Conservation (phyloP, 495 filamentous ascomycete genomes). For the Penicillium antarcticum region DNA sequence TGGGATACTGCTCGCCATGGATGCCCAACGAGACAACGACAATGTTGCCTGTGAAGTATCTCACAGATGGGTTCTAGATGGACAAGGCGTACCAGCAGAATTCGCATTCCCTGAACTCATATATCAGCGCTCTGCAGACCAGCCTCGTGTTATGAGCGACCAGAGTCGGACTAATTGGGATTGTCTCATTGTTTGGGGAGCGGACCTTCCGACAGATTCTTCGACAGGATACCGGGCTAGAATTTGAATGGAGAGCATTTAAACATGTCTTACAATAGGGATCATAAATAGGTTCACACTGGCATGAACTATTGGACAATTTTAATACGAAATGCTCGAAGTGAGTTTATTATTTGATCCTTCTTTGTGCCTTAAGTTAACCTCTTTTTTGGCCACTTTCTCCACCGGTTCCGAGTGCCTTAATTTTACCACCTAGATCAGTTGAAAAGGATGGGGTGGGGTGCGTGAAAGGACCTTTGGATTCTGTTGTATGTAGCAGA, state of each 20-base stretch:
- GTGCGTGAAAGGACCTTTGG: too few species aligned
- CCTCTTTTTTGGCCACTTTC: too few species aligned
- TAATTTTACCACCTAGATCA: too few species aligned
- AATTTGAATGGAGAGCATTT: too few species aligned
- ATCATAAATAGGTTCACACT: too few species aligned
- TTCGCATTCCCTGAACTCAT: slow-evolving; percentile 30
- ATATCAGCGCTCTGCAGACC: not conserved
- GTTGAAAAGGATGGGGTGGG: too few species aligned
- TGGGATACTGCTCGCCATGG: slow-evolving; percentile 26
- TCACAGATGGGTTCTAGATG: slow-evolving; percentile 29
- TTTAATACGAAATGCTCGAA: too few species aligned
- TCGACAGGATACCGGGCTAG: slow-evolving; percentile 27
- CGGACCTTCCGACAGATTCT: slow-evolving; percentile 22
- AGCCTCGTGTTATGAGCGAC: not conserved
- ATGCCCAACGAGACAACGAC: slow-evolving; percentile 31
- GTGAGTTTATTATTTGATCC: too few species aligned
- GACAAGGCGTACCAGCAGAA: slow-evolving; percentile 29
- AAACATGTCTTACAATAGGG: too few species aligned
- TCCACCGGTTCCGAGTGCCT: too few species aligned
- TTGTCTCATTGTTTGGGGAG: slow-evolving; percentile 31
- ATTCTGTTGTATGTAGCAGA: slow-evolving; percentile 8
- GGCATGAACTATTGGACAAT: too few species aligned
- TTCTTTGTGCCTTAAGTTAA: too few species aligned
- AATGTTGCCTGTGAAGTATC: slow-evolving; percentile 27
- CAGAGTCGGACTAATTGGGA: slow-evolving; percentile 26